Evolutionary conservation across 1,139 yeast genomes (phyloP), one percentile per base, ranked within the genome.

Genomic region (Blastobotrys ciferrii): DNA sequence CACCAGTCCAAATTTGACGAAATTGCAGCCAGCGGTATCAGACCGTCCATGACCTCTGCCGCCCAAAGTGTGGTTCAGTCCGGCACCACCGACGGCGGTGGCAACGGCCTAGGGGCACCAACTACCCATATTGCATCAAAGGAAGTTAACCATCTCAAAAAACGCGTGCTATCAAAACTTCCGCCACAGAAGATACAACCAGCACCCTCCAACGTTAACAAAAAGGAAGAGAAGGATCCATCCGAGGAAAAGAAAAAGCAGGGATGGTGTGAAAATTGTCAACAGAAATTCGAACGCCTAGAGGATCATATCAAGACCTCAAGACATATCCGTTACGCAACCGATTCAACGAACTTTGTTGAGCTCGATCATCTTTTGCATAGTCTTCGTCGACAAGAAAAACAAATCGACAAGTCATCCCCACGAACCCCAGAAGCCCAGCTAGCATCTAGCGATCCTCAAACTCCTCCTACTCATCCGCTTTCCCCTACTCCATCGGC

Each of bases 281-380:
- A 94, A 31, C 87, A 85, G 56, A 84, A 85, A 63, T 92, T 87
- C 63, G 91, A 86, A 46, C 79, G 80, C 58, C 84, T 91, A 62
- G 86, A 82, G 28, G 87, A 80, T 48, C 99, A 92, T 63, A 78
- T 88, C 45, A 63, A 64, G 30, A 76, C 88, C 19, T 79, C 78
- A 43, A 80, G 84, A 58, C 99, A 94, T 66, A 75, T 87, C 42
- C 78, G 80, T 51, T 91, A 88, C 71, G 98, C 98, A 3, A 70
- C 74, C 47, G 82, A 86, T 59, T 81, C 80, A 58, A 66, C 70
- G 14, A 87, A 91, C 63, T 92, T 92, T 68, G 75, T 69, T 47
- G 85, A 84, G 50, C 84, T 92, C 58, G 98, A 92, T 68, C 73
- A 43, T 20, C 47, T 64, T 12, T 47, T 64, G 40, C 35, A 30